Base-by-base conservation (phyloP, 192 early-diverging fungal genomes). In the Coemansia sp. region DNA sequence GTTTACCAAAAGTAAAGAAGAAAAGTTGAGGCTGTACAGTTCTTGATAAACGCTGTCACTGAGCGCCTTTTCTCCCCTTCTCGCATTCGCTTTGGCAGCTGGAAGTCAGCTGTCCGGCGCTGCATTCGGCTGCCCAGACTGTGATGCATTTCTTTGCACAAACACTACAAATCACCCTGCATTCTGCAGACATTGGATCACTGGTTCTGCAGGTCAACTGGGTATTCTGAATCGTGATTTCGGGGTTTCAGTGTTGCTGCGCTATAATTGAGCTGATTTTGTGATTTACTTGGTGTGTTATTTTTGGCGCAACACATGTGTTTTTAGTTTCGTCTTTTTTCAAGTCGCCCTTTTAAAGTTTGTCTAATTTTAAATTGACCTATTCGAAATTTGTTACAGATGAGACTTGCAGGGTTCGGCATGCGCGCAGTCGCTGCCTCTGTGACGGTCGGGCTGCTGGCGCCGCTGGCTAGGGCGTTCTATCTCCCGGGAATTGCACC, bases 401-500 rank as follows among this genome's bases (percentile, higher is more conserved):
- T 64, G 62, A 64, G 53, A 53, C 39, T 64, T 25, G 23, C 54
- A 15, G 51, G 57, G 37, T n/a, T 39, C 11, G 22, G 37, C 17
- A 24, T 49, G n/a, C 51, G 61, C 37, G n/a, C 61, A 4, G 62
- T 27, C 7, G 62, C 24, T n/a, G 35, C 38, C 29, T 23, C 35
- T 38, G 39, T 56, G 41, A 53, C 15, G 29, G 22, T 51, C 39
- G 62, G 39, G 39, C 15, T 41, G 62, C 52, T 69, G 19, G 55
- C 66, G 32, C 69, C 67, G 24, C 66, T 62, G 21, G 65, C 63
- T 7, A 29, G 53, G 3, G 91, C 89, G 5, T 98, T 96, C 80
- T 98, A 98, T 72, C 83, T 98, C 9, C 95, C 95, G 9, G 95
- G 95, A 32, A 91, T 98, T 25, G 92, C 93, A 1, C 95, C 95